These are phyloP conservation scores for Gliomastix tumulicola DNA, from an alignment of 2,329 filamentous ascomycete genomes.

Conservation along the genomic window DNA sequence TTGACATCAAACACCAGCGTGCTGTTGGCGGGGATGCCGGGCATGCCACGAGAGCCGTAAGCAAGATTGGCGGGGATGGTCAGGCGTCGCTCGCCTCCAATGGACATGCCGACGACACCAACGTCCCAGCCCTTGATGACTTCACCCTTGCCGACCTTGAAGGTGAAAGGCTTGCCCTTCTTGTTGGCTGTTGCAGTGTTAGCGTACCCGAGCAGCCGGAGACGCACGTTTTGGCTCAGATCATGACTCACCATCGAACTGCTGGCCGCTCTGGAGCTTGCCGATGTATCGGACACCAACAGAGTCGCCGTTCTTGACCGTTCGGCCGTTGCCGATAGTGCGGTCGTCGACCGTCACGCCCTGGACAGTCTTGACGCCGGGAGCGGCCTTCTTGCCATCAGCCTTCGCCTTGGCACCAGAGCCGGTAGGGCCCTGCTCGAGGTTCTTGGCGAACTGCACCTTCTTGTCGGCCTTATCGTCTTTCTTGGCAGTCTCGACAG, in stretches of 20 bases:
- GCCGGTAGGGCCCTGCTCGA: conserved; percentile 90
- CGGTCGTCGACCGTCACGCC: conserved; percentile 94
- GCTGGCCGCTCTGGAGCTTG: conserved; percentile 89
- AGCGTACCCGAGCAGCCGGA: conserved; percentile 8
- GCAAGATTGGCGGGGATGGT: conserved; percentile 81
- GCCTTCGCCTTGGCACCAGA: conserved; percentile 43
- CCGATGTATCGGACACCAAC: conserved; percentile 97
- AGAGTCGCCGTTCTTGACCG: conserved; percentile 82
- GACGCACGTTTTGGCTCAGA: too few relatives aligned
- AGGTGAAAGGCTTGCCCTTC: conserved; percentile 94
- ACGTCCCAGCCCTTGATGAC: conserved; percentile 99
- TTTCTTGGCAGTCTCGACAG: conserved; percentile 59
- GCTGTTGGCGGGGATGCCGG: conserved; percentile 87
- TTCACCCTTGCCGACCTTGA: conserved; percentile 89
- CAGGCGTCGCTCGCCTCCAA: conserved; percentile 88
- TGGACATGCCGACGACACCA: conserved; percentile 84
- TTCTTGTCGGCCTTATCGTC: conserved; percentile 73
- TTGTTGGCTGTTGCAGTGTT: conserved; percentile 68
- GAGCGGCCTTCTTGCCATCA: conserved; percentile 38
- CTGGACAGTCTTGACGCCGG: conserved; percentile 69
- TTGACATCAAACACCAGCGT: conserved; percentile 89
- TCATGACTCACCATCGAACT: conserved; percentile 74
- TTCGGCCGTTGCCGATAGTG: conserved; percentile 78
- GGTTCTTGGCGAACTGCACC: conserved; percentile 98
- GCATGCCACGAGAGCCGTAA: conserved; percentile 78